Conservation (phyloP, 805 yeast species). For the Vanderwaltozyma polyspora region DNA sequence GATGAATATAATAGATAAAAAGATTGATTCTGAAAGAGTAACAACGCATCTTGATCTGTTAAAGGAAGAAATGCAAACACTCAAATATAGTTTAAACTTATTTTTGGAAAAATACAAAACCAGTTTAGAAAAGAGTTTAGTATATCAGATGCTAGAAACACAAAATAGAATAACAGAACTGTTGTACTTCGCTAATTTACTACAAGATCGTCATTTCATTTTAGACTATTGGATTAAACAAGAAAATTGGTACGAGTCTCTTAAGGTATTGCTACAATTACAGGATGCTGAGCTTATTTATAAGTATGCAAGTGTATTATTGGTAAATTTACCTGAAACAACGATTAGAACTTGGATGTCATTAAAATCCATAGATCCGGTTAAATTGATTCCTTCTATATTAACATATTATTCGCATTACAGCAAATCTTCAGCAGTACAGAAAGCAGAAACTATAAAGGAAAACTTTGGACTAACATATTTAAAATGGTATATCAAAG, state of each 20-base stretch:
- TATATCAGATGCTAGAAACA: slow-evolving; percentile 58
- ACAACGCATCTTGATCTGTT: not conserved
- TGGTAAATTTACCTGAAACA: slow-evolving; percentile 54
- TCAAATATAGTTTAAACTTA: slow-evolving; percentile 28
- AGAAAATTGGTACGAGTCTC: slow-evolving; percentile 65
- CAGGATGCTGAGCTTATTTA: slow-evolving; percentile 43
- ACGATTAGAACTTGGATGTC: slow-evolving; percentile 75
- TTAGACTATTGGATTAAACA: slow-evolving; percentile 55
- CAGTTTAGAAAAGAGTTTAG: slow-evolving; percentile 50
- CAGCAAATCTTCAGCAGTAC: slow-evolving; percentile 6
- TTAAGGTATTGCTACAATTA: slow-evolving; percentile 42
- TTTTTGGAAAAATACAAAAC: slow-evolving; percentile 42
- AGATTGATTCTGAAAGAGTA: slow-evolving; percentile 1
- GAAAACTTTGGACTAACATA: slow-evolving; percentile 60
- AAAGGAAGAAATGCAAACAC: slow-evolving; percentile 12
- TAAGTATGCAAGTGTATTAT: slow-evolving; percentile 54
- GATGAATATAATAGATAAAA: slow-evolving; percentile 27
- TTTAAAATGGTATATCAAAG: slow-evolving; percentile 42
- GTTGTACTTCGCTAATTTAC: slow-evolving; percentile 52
- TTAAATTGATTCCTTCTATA: slow-evolving; percentile 63
- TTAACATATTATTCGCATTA: slow-evolving; percentile 50
- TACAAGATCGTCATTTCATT: slow-evolving; percentile 60
- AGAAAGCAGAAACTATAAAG: slow-evolving; percentile 23
- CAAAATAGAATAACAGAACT: slow-evolving; percentile 58
- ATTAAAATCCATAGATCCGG: slow-evolving; percentile 40